These are phyloP conservation scores for Lactuca sativa DNA, from an alignment of 129 eudicot genomes.

Conservation along the genomic window DNA sequence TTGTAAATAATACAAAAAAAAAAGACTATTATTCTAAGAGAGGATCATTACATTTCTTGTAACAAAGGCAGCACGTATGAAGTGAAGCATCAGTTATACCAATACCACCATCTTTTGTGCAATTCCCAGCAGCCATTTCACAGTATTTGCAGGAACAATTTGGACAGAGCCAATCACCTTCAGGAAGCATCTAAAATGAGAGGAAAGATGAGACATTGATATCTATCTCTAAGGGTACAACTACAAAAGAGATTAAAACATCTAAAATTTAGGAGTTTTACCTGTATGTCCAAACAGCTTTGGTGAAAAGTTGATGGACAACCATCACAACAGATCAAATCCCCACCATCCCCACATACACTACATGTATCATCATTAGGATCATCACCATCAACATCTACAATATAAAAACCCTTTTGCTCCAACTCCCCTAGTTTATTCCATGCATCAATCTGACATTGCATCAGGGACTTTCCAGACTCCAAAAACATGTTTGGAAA, in stretches of 20 bases:
- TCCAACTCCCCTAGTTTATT: slow-evolving; percentile 58
- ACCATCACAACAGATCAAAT: slow-evolving; percentile 92
- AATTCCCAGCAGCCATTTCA: slow-evolving; percentile 21
- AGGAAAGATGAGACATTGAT: slow-evolving; percentile 12
- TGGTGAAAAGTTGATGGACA: slow-evolving; percentile 96
- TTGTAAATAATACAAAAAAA: slow-evolving; percentile 11
- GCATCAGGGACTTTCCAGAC: slow-evolving; percentile 67
- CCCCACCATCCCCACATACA: slow-evolving; percentile 90
- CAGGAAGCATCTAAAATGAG: slow-evolving; percentile 63
- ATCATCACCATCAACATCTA: slow-evolving; percentile 76
- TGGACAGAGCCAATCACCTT: slow-evolving; percentile 83
- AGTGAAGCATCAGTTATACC: slow-evolving; percentile 33
- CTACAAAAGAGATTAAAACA: background rate
- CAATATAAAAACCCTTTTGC: slow-evolving; percentile 47
- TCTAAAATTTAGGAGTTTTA: slow-evolving; percentile 16
- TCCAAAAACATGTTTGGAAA: slow-evolving; percentile 58
- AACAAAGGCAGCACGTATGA: slow-evolving; percentile 49
- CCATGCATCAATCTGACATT: slow-evolving; percentile 90
- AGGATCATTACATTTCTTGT: slow-evolving; percentile 55
- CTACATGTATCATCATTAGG: slow-evolving; percentile 93
- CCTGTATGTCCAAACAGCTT: slow-evolving; percentile 78
- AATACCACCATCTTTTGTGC: slow-evolving; percentile 13
- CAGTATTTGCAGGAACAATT: slow-evolving; percentile 74
- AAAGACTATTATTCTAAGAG: background rate
- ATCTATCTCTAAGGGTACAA: background rate